Base-by-base conservation (phyloP, 1,284 basidiomycete genomes). In the Boletus mariae region DNA sequence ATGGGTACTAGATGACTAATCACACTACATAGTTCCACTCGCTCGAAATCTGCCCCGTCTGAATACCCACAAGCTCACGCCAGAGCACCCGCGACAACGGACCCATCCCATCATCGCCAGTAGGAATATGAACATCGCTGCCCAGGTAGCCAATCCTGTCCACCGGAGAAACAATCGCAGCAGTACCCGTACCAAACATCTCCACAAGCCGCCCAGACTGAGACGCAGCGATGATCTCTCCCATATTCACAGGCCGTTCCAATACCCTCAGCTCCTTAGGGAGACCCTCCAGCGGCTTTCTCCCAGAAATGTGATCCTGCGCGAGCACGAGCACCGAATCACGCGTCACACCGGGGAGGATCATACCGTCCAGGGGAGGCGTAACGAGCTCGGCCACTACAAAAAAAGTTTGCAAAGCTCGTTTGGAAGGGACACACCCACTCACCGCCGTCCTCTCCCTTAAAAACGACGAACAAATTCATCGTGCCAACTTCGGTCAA, bases 261-360 rank as follows among this genome's bases (percentile, higher is more conserved):
- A 81, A 82, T 31, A 98, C 84, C 54, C 78, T 75, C 56, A 98
- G 75, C 38, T 86, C 81, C 1, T 80, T 72, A 1, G 91, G 78
- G 28, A 96, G 74, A 20, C 83, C 82, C 5, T 80, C 69, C 42
- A 96, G 73, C 1, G 63, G 71, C 47, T 74, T 68, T 58, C 74
- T 74, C 49, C 87, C 85, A 3, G 83, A 78, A 2, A 73, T 70
- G 68, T 98, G 96, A 17, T 82, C 84, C 41, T 85, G 82, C 1
- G 92, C 90, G 49, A 99, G 84, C 9, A 80, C 67, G 37, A 99
- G 82, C 43, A 97, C 88, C 17, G 91, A 94, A 72, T 98, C 94
- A 57, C 96, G 87, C 8, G 95, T 98, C 17, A 99, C 90, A 57
- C 96, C 96, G 11, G 96, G 95, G 13, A 99, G 86, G 65, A 99